Evolutionary conservation across 352 stramenopile species (phyloP).

Genomic region (Pythium chondricola): DNA sequence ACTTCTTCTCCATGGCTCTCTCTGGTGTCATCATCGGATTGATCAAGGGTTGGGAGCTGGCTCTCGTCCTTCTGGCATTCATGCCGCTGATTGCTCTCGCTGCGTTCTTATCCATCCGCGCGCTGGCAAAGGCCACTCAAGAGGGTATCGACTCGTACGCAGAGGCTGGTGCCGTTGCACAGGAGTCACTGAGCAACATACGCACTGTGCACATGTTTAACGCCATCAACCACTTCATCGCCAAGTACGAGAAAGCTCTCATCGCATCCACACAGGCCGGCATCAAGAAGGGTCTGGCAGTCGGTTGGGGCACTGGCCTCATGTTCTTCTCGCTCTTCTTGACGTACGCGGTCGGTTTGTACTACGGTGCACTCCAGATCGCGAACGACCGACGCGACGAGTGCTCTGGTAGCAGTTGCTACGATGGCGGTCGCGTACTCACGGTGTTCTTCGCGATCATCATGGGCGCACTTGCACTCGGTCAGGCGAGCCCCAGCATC

Average conservation of each 20-base stretch:
- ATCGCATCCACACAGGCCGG: slow-evolving; percentile 35
- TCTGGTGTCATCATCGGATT: slow-evolving; percentile 35
- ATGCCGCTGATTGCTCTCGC: slow-evolving; percentile 24
- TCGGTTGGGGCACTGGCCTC: slow-evolving; percentile 48
- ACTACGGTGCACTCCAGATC: slow-evolving; percentile 65
- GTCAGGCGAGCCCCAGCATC: slow-evolving; percentile 51
- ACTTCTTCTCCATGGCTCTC: slow-evolving; percentile 27
- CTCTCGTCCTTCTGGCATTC: slow-evolving; percentile 34
- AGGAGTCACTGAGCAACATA: slow-evolving; percentile 67
- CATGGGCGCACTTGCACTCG: slow-evolving; percentile 66
- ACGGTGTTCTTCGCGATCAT: slow-evolving; percentile 71
- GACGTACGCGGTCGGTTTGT: slow-evolving; percentile 75
- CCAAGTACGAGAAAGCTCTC: slow-evolving; percentile 55
- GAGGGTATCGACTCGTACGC: slow-evolving; percentile 49
- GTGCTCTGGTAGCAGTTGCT: slow-evolving; percentile 37
- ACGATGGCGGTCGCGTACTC: slow-evolving; percentile 56
- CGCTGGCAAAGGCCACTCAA: slow-evolving; percentile 40
- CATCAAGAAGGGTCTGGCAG: slow-evolving; percentile 41
- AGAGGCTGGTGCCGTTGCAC: slow-evolving; percentile 58
- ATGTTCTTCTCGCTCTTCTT: slow-evolving; percentile 67
- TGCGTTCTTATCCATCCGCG: slow-evolving; percentile 36
- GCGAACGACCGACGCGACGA: slow-evolving; percentile 44
- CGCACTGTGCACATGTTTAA: slow-evolving; percentile 81
- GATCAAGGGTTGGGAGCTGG: slow-evolving; percentile 37
- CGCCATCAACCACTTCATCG: slow-evolving; percentile 43